These are phyloP conservation scores for Dictyostelium firmibasis DNA, from an alignment of 78 protist genomes.

Conservation along the genomic window DNA sequence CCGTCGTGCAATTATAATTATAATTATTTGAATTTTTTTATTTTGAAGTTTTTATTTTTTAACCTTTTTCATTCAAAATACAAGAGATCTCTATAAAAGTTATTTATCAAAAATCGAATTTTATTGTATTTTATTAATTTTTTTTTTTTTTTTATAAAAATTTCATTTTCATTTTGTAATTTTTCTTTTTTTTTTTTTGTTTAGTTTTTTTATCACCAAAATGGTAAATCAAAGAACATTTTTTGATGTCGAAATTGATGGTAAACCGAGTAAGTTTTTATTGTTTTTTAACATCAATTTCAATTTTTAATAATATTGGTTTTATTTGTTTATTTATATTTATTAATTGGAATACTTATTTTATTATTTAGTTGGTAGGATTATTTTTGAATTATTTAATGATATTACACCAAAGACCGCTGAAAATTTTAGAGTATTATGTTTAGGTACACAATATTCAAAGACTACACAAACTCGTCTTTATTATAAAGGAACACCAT, in stretches of 20 bases:
- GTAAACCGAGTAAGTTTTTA: constrained; percentile 22
- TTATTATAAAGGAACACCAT: constrained; percentile 87
- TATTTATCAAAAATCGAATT: too few relatives aligned
- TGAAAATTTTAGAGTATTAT: constrained; percentile 87
- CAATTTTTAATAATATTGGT: too few relatives aligned
- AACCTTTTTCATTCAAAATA: too few relatives aligned
- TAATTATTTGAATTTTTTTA: too few relatives aligned
- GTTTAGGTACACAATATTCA: constrained; percentile 91
- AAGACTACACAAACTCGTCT: constrained; percentile 71
- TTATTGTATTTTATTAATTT: too few relatives aligned
- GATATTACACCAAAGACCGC: constrained; percentile 87
- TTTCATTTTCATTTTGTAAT: too few relatives aligned
- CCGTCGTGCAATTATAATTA: too few relatives aligned
- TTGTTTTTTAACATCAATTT: too few relatives aligned
- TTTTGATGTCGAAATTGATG: constrained; percentile 79
- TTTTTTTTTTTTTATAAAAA: too few relatives aligned
- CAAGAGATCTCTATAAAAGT: too few relatives aligned
- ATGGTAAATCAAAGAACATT: constrained; percentile 78
- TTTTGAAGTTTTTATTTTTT: too few relatives aligned
- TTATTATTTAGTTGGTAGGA: constrained; percentile 76
- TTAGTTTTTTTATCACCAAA: not conserved
- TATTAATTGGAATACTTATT: not conserved
- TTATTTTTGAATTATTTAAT: constrained; percentile 82
- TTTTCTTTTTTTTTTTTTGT: too few relatives aligned
- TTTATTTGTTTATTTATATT: not conserved